Evolutionary conservation across 2,329 filamentous ascomycete genomes (phyloP).

Genomic region (Pezicula carpinea): DNA sequence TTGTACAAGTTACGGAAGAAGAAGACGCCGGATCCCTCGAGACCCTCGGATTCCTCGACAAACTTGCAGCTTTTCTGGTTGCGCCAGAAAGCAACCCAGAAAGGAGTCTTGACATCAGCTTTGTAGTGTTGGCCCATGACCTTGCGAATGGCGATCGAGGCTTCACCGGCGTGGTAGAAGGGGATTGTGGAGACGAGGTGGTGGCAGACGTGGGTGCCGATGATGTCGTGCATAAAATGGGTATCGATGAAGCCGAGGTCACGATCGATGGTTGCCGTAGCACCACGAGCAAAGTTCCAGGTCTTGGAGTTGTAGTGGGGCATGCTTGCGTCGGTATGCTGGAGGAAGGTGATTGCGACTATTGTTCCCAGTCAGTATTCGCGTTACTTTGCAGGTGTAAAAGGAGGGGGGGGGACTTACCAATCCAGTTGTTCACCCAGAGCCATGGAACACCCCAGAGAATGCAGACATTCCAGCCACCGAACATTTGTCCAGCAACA

Average conservation of each 20-base stretch:
- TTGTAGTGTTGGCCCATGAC: slow-evolving; percentile 53
- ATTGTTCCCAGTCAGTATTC: background rate
- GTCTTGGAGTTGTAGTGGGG: slow-evolving; percentile 53
- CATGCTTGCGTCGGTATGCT: slow-evolving; percentile 58
- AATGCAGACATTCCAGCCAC: slow-evolving; percentile 50
- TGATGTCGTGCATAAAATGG: slow-evolving; percentile 64
- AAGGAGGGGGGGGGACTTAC: slow-evolving; percentile 38
- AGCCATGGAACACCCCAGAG: slow-evolving; percentile 62
- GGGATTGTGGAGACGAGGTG: slow-evolving; percentile 58
- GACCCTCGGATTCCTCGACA: slow-evolving; percentile 29
- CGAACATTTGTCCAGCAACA: slow-evolving; percentile 46
- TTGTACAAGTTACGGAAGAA: slow-evolving; percentile 29
- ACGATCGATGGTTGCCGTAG: slow-evolving; percentile 58
- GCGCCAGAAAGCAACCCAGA: slow-evolving; percentile 31
- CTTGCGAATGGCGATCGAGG: slow-evolving; percentile 51
- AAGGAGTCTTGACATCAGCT: slow-evolving; percentile 32
- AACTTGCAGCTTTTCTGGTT: slow-evolving; percentile 29
- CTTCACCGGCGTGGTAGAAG: slow-evolving; percentile 56
- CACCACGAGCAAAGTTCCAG: slow-evolving; percentile 60
- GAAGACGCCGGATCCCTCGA: slow-evolving; percentile 28
- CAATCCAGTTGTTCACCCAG: slow-evolving; percentile 68
- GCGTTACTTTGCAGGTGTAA: background rate
- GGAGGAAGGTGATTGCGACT: slow-evolving; percentile 72
- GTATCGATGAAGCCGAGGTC: slow-evolving; percentile 60
- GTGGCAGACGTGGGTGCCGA: slow-evolving; percentile 60